These are phyloP conservation scores for Haematococcus lacustris DNA, from an alignment of 139 green algal species.

Conservation along the genomic window DNA sequence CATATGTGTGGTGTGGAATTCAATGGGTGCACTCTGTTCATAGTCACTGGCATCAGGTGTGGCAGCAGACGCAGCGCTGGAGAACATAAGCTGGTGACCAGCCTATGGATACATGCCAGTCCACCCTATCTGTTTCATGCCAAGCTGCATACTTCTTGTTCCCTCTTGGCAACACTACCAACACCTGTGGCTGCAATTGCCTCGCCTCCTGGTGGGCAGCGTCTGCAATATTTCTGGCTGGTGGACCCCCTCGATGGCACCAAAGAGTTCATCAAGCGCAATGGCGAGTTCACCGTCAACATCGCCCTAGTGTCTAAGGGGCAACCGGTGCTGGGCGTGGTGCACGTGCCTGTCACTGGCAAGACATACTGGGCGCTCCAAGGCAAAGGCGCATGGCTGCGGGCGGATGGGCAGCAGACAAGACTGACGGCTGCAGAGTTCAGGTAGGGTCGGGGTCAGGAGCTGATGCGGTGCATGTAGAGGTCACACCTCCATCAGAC, in stretches of 20 bases:
- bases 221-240: slow-evolving; percentile 73
- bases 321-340: slow-evolving; percentile 70
- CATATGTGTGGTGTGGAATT: too few species aligned
- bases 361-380: slow-evolving; percentile 53
- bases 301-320: slow-evolving; percentile 60
- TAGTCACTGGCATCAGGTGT: too few species aligned
- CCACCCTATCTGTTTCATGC: too few species aligned
- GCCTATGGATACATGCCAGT: too few species aligned
- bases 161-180: too few species aligned
- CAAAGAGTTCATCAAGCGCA: slow-evolving; percentile 89
- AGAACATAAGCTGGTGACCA: too few species aligned
- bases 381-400: slow-evolving; percentile 64
- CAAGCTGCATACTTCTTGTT: too few species aligned
- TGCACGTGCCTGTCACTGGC: slow-evolving; percentile 59
- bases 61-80: too few species aligned
- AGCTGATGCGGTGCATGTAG: neutral
- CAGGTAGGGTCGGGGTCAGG: neutral
- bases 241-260: slow-evolving; percentile 86
- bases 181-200: neutral
- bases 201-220: slow-evolving; percentile 15
- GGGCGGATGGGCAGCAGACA: slow-evolving; percentile 19
- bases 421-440: slow-evolving; percentile 37
- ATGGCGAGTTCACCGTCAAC: slow-evolving; percentile 70
- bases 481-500: too few species aligned
- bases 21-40: too few species aligned